Conservation (phyloP, 2,329 filamentous ascomycete genomes). For the Neocatenulostroma microsporum region DNA sequence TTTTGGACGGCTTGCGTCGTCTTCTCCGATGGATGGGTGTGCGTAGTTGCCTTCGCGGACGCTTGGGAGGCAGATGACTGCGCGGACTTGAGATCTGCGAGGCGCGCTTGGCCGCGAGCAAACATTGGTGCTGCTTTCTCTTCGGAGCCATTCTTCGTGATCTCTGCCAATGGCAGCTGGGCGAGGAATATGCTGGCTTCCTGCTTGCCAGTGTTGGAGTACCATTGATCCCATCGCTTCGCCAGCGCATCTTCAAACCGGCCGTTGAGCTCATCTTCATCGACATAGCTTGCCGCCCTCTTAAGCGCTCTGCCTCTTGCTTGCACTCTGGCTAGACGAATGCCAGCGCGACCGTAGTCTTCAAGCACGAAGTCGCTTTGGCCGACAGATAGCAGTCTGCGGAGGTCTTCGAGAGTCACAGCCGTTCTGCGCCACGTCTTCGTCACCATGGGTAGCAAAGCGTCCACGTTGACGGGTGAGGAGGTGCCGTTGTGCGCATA, state of each 20-base stretch:
- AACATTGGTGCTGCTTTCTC: slow-evolving; percentile 50
- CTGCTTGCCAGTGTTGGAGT: slow-evolving; percentile 23
- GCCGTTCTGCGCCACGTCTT: slow-evolving; percentile 40
- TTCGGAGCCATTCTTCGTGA: slow-evolving; percentile 45
- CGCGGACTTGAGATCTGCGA: slow-evolving; percentile 60
- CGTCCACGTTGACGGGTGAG: slow-evolving; percentile 35
- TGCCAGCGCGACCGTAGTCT: slow-evolving; percentile 24
- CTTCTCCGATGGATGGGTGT: neutral
- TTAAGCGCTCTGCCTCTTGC: slow-evolving; percentile 14
- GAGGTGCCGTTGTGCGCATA: slow-evolving; percentile 43
- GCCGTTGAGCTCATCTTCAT: slow-evolving; percentile 37
- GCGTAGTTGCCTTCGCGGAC: neutral
- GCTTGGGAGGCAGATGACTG: slow-evolving; percentile 20
- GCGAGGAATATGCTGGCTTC: slow-evolving; percentile 46
- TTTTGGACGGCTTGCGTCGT: slow-evolving; percentile 24
- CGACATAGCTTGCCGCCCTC: slow-evolving; percentile 21
- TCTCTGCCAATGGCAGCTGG: slow-evolving; percentile 48
- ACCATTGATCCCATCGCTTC: slow-evolving; percentile 39
- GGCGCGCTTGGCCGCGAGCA: slow-evolving; percentile 58
- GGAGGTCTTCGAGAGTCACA: slow-evolving; percentile 40
- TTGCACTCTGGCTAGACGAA: slow-evolving; percentile 16
- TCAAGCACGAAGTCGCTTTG: slow-evolving; percentile 20
- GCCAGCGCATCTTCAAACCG: slow-evolving; percentile 45
- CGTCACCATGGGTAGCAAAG: slow-evolving; percentile 35
- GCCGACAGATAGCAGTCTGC: slow-evolving; percentile 37